Conservation (phyloP, 129 eudicot species). For the Ambrosia artemisiifolia region DNA sequence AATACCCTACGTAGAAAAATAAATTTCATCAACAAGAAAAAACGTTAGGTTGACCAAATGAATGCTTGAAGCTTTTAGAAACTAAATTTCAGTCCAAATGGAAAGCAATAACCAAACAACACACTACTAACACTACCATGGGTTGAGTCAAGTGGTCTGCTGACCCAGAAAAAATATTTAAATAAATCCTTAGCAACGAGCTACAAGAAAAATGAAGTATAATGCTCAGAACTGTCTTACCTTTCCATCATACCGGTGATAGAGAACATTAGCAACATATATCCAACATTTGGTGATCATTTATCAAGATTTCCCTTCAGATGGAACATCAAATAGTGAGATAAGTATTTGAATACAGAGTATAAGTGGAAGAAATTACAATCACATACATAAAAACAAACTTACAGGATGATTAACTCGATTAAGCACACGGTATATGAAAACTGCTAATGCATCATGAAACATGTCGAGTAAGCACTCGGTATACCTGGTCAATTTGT, state of each 20-base stretch:
- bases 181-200: background rate
- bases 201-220: background rate
- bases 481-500: too few species aligned
- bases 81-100: background rate
- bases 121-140: too few species aligned
- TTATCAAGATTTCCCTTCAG: constrained; percentile 91
- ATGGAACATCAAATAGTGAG: constrained; percentile 12
- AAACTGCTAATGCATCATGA: constrained; percentile 85
- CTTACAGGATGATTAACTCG: constrained; percentile 90
- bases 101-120: background rate
- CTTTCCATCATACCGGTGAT: constrained; percentile 94
- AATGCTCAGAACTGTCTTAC: constrained; percentile 25
- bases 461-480: too few species aligned
- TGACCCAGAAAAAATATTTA: too few species aligned
- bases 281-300: constrained; percentile 86
- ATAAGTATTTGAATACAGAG: constrained; percentile 13
- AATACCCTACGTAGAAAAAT: background rate
- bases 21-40: background rate
- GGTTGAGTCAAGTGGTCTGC: too few species aligned
- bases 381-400: constrained; percentile 6
- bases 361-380: constrained; percentile 12
- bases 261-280: constrained; percentile 89
- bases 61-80: background rate
- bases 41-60: background rate
- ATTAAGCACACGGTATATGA: constrained; percentile 77